Evolutionary conservation across 495 filamentous ascomycete species (phyloP).

Genomic region (Xylaria sp.): DNA sequence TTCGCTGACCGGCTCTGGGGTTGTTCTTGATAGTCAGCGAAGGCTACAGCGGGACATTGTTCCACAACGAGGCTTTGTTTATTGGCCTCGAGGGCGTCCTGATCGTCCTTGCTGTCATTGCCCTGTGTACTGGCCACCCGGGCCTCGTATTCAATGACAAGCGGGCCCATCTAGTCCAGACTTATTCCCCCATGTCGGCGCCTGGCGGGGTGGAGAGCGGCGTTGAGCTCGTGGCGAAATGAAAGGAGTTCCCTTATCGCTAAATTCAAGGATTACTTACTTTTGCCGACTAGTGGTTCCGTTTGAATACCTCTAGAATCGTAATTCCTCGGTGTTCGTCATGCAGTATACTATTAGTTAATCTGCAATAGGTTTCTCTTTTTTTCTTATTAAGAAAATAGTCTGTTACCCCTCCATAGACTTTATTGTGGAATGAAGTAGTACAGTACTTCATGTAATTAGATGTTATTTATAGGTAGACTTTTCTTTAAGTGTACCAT

Average conservation of each 20-base stretch:
- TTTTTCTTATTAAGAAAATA: no score
- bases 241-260: no score
- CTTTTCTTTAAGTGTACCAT: neutral
- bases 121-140: conserved; percentile 42
- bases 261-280: no score
- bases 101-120: conserved; percentile 36
- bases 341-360: no score
- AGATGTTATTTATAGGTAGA: neutral
- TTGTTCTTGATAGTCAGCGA: conserved; percentile 36
- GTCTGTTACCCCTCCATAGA: no score
- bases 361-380: no score
- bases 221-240: conserved; percentile 5
- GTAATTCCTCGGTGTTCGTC: no score
- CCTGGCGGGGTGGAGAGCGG: neutral
- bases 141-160: conserved; percentile 33
- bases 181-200: neutral
- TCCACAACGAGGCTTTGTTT: conserved; percentile 53
- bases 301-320: no score
- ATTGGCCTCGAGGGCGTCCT: conserved; percentile 52
- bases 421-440: neutral
- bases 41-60: conserved; percentile 50
- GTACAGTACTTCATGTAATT: neutral
- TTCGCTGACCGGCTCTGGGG: conserved; percentile 41
- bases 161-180: neutral
- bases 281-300: no score